Base-by-base conservation (phyloP, 2,329 filamentous ascomycete genomes). In the Pseudogymnoascus sp. region DNA sequence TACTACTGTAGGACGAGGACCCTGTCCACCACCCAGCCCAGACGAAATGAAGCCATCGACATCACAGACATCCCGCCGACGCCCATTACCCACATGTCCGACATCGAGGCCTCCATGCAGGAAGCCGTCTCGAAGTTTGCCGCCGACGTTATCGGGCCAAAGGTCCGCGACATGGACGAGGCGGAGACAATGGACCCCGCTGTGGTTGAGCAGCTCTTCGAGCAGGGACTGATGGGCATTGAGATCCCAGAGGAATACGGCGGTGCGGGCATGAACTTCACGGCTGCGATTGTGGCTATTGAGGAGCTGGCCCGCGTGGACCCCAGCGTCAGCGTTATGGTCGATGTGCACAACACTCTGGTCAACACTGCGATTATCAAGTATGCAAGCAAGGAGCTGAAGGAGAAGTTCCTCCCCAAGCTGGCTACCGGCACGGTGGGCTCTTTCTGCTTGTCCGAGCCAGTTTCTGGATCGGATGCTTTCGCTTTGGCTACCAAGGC, bases 191-290 rank as follows among this genome's bases (percentile, higher is more conserved):
- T 99, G 95, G 95, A 97, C 75, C 87, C 91, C 0, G 75, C 83
- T 1, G 78, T 99, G 7, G 89, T 99, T 5, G 92, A 96, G 79
- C 90, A 95, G 78, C 84, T 96, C 62, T 99, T 99, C 72, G 95
- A 99, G 80, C 93, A 97, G 75, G 95, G 95, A 0, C 81, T 99
- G 60, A 99, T 99, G 95, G 89, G 92, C 66, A 84, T 99, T 68
- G 95, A 99, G 79, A 96, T 99, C 64, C 93, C 95, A 15, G 95
- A 99, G 77, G 93, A 97, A 77, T 99, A 88, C 74, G 95, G 95
- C 65, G 95, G 95, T 66, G 91, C 93, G 0, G 95, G 93, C 70
- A 97, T 99, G 95, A 97, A 97, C 83, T 99, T 99, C 78, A 97
- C 95, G 0, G 81, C 93, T 0, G 93, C 93, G 66, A 96, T 99